Evolutionary conservation across 768 basidiomycete genomes (phyloP).

Genomic region (Lentinula lateritia): DNA sequence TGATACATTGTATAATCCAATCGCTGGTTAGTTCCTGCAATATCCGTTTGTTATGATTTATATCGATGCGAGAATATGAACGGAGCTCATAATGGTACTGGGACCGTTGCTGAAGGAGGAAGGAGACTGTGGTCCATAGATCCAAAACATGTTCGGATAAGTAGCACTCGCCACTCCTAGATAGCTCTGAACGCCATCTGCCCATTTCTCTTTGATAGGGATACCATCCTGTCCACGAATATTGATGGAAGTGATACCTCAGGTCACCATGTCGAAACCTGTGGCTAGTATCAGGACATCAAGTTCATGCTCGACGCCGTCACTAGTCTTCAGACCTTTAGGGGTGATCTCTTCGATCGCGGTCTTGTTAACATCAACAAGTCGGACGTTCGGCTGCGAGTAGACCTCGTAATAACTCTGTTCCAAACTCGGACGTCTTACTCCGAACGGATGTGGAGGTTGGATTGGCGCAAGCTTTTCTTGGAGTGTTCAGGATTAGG

Average conservation of each 20-base stretch:
- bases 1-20: slow-evolving; percentile 19
- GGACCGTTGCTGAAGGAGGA: slow-evolving; percentile 13
- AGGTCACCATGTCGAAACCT: slow-evolving; percentile 4
- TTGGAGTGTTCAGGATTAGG: background rate
- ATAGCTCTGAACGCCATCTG: slow-evolving; percentile 8
- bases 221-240: slow-evolving; percentile 2
- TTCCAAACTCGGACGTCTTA: slow-evolving; percentile 1
- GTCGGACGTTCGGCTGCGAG: slow-evolving; percentile 1
- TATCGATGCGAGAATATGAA: background rate
- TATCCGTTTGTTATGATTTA: background rate
- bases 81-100: slow-evolving; percentile 6
- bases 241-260: slow-evolving; percentile 5
- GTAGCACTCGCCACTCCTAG: slow-evolving; percentile 10
- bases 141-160: slow-evolving; percentile 15
- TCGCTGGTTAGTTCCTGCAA: slow-evolving; percentile 19
- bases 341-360: slow-evolving; percentile 1
- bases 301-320: slow-evolving; percentile 3
- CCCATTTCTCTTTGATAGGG: slow-evolving; percentile 4
- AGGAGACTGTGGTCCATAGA: slow-evolving; percentile 12
- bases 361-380: slow-evolving; percentile 1
- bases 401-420: slow-evolving; percentile 6
- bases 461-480: slow-evolving; percentile 5
- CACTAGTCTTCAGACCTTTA: background rate
- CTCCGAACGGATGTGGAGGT: slow-evolving; percentile 5
- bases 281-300: slow-evolving; percentile 7